Percentiles rank a stretch among this genome's conserved stretches.
phyloP scores from a whole-genome alignment of 176 grass and related monocot genomes.

The Aegilops bicornis region DNA sequence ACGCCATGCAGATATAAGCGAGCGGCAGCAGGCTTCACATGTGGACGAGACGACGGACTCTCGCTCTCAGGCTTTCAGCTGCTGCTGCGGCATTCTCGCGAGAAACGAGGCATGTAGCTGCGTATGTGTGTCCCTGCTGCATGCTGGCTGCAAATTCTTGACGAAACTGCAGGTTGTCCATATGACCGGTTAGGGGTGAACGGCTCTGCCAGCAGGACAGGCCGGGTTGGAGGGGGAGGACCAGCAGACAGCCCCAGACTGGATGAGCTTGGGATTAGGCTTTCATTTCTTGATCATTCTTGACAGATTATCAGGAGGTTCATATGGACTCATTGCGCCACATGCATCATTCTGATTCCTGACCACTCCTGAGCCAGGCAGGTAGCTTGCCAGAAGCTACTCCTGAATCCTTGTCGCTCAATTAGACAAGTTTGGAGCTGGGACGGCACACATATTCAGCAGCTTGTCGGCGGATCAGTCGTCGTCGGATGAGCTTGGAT shows the following conservation, averaged over 20 bases:
- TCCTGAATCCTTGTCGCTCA: neutral
- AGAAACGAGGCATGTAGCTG: neutral
- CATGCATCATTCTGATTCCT: conserved; percentile 34
- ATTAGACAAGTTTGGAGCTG: conserved; percentile 1
- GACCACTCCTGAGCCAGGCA: neutral
- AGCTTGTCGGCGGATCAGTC: neutral
- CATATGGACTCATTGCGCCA: neutral
- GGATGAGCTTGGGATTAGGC: conserved; percentile 21
- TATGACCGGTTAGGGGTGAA: conserved; percentile 3
- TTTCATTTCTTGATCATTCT: neutral
- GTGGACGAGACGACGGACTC: neutral
- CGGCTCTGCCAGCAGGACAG: neutral
- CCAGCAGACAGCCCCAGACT: neutral
- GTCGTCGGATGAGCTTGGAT: neutral
- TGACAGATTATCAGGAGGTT: neutral
- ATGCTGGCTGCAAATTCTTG: conserved; percentile 15
- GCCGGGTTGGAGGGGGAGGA: neutral
- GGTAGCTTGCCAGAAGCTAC: neutral
- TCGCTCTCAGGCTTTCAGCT: conserved; percentile 25
- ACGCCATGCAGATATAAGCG: conserved; percentile 28
- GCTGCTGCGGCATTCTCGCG: conserved; percentile 19
- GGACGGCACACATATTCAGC: neutral
- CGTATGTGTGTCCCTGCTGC: neutral
- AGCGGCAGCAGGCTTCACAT: conserved; percentile 1
- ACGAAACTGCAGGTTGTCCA: conserved; percentile 9